Conservation (phyloP, 2,329 filamentous ascomycete species). For the Corinectria fuckeliana region DNA sequence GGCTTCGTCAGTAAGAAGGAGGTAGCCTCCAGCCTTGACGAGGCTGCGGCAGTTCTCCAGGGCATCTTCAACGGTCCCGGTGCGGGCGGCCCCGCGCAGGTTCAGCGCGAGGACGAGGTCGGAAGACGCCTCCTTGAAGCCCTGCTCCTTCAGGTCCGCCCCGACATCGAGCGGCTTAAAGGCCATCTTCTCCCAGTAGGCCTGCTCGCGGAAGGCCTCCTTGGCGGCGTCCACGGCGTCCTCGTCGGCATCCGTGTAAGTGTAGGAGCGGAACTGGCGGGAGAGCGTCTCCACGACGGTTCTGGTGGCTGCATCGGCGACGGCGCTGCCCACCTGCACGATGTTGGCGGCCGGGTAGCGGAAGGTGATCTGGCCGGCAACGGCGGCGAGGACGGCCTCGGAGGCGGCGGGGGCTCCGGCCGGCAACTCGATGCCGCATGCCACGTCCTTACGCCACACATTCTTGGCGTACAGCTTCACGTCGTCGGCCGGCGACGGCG, state of each 20-base stretch:
- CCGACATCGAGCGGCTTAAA: neutral
- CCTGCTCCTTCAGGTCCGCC: neutral
- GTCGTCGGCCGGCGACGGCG: neutral
- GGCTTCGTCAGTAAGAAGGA: neutral
- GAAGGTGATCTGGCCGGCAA: neutral
- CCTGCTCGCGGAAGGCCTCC: neutral
- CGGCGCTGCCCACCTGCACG: neutral
- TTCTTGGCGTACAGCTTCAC: neutral
- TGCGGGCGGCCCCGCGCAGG: neutral
- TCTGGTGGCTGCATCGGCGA: neutral
- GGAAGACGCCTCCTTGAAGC: neutral
- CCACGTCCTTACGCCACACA: neutral
- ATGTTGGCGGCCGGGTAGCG: neutral
- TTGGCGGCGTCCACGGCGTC: neutral
- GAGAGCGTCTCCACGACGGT: neutral
- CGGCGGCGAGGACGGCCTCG: neutral
- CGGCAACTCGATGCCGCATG: neutral
- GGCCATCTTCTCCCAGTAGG: neutral
- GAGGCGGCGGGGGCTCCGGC: neutral
- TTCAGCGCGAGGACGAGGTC: neutral
- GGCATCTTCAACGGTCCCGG: neutral
- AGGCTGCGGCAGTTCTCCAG: neutral
- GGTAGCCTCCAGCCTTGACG: neutral
- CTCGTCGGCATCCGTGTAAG: neutral
- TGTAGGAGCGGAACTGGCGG: neutral